A percentile compares a stretch with the other conserved stretches of the same genome.
phyloP scores from a whole-genome alignment of 1,284 basidiomycete genomes.

The Grifola frondosa region DNA sequence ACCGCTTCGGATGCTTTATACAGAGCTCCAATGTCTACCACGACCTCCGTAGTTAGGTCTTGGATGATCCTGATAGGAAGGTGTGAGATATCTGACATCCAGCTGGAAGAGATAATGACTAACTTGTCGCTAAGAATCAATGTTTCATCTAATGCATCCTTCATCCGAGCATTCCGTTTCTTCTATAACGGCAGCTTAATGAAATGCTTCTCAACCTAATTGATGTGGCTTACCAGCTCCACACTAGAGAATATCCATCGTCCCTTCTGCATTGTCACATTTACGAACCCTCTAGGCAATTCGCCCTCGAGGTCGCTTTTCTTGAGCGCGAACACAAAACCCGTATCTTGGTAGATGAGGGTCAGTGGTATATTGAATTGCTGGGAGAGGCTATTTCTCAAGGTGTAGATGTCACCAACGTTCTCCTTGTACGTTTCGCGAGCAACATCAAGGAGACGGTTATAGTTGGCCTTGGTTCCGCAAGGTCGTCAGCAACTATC shows the following conservation, averaged over 20 bases:
- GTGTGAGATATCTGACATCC: neutral
- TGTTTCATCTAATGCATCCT: conserved; percentile 81
- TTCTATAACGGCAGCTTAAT: conserved; percentile 46
- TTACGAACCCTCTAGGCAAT: conserved; percentile 70
- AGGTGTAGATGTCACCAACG: conserved; percentile 76
- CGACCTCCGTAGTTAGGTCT: conserved; percentile 63
- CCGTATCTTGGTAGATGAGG: conserved; percentile 67
- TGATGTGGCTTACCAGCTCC: conserved; percentile 59
- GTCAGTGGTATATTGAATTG: conserved; percentile 63
- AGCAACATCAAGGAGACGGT: conserved; percentile 87
- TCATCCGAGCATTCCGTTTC: conserved; percentile 82
- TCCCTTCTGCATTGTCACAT: conserved; percentile 64
- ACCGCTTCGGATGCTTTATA: conserved; percentile 90
- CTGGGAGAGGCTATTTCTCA: conserved; percentile 58
- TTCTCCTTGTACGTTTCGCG: conserved; percentile 92
- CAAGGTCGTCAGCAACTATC: neutral
- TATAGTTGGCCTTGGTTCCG: conserved; percentile 71
- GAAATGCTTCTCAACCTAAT: neutral
- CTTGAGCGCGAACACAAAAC: conserved; percentile 71
- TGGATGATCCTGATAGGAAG: conserved; percentile 61
- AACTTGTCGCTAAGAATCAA: conserved; percentile 79
- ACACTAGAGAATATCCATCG: conserved; percentile 77
- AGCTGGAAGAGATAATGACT: conserved; percentile 9
- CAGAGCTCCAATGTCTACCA: conserved; percentile 70
- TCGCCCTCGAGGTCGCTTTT: conserved; percentile 62